Conservation (phyloP, 23 red algal species). For the Gracilaria domingensis region DNA sequence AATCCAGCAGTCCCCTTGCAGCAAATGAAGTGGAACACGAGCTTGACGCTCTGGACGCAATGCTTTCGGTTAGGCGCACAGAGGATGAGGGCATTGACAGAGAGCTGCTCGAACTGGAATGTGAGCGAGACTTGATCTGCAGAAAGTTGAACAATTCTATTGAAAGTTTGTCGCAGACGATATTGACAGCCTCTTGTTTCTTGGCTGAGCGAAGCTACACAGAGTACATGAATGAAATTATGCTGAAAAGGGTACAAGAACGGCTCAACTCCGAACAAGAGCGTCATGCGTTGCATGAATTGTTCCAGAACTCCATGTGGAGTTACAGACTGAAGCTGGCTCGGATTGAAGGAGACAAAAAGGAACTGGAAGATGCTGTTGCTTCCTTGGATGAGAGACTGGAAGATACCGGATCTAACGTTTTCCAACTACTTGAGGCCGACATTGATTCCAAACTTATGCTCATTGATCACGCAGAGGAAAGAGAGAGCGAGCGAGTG, state of each 20-base stretch:
- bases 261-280: not conserved
- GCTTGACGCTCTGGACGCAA: not conserved
- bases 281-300: not conserved
- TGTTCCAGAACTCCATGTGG: conserved; percentile 1
- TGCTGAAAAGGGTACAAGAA: not conserved
- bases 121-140: not conserved
- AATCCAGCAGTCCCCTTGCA: not conserved
- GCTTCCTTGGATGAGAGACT: not conserved
- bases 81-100: not conserved
- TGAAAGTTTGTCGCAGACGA: not conserved
- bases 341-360: conserved; percentile 1
- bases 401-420: not conserved
- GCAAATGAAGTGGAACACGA: not conserved
- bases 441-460: not conserved
- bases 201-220: not conserved
- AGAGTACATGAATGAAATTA: not conserved
- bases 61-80: not conserved
- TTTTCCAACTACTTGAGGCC: conserved; percentile 17
- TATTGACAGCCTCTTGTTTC: not conserved
- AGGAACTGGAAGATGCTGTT: not conserved
- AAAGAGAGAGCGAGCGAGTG: not conserved
- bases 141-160: not conserved
- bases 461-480: not conserved
- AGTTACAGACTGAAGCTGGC: not conserved
- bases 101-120: not conserved